Conservation (phyloP, 441 rosid genomes). For the Monsonia emarginata region DNA sequence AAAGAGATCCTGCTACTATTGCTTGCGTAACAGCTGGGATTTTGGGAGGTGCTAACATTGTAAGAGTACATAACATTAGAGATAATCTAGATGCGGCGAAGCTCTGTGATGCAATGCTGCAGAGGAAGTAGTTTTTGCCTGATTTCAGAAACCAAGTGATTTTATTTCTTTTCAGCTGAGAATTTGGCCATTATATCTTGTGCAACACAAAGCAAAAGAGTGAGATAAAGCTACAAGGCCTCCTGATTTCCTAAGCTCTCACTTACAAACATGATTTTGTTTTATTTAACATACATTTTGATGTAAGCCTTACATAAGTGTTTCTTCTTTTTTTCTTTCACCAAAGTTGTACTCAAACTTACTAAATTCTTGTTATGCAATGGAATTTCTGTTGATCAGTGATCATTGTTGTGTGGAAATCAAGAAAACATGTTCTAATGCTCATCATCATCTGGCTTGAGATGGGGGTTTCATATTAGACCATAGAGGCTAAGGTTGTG, state of each 20-base stretch:
- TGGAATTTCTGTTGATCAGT: neutral
- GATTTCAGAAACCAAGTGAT: neutral
- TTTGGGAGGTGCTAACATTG: slow-evolving; percentile 72
- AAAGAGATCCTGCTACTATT: slow-evolving; percentile 83
- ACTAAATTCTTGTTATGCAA: neutral
- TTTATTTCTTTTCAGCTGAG: neutral
- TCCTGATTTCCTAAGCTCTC: neutral
- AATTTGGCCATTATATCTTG: neutral
- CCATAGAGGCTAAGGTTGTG: neutral
- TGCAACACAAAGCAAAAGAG: neutral
- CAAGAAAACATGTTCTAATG: too few relatives aligned
- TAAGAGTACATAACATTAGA: slow-evolving; percentile 75
- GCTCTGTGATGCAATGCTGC: slow-evolving; percentile 69
- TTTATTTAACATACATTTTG: neutral
- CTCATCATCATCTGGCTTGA: neutral
- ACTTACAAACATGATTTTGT: neutral
- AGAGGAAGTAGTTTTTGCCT: slow-evolving; percentile 12
- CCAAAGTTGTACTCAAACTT: neutral
- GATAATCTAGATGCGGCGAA: slow-evolving; percentile 69
- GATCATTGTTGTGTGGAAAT: neutral
- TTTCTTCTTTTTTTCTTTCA: neutral
- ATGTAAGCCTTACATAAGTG: neutral
- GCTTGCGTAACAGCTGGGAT: slow-evolving; percentile 57
- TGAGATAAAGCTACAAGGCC: neutral
- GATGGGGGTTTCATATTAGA: neutral